phyloP scores from a whole-genome alignment of 306 rosid species.

The Luffa acutangula region DNA sequence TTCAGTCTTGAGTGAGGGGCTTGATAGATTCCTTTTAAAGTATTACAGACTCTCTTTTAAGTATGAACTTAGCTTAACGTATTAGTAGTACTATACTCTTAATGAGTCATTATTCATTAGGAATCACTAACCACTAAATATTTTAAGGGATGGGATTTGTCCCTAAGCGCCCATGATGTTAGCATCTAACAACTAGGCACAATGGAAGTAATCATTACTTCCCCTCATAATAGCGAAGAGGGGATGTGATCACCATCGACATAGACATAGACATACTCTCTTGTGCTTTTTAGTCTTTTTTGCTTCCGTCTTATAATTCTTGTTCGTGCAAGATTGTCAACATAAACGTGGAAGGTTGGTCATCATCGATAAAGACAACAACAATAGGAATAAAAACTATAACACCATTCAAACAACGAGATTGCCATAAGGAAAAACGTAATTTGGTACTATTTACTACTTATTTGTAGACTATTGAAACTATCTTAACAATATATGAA shows the following conservation, averaged over 20 bases:
- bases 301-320: not conserved
- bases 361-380: not conserved
- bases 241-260: not conserved
- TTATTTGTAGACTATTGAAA: no score
- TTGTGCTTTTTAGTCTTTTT: not conserved
- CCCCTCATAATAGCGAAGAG: not conserved
- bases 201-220: not conserved
- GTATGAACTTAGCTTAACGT: not conserved
- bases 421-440: no score
- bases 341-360: not conserved
- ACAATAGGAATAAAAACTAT: not conserved
- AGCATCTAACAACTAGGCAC: not conserved
- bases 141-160: not conserved
- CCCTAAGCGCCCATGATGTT: no score
- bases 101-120: not conserved
- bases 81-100: no score
- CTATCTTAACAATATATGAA: no score
- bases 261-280: no score
- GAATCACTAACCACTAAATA: not conserved
- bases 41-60: not conserved
- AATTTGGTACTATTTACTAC: no score
- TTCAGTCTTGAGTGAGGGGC: not conserved
- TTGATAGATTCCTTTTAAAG: not conserved
- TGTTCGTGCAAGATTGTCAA: not conserved
- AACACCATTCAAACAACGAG: not conserved